Base-by-base conservation (phyloP, 2,329 filamentous ascomycete genomes). In the Pseudovirgaria hyperparasitica region DNA sequence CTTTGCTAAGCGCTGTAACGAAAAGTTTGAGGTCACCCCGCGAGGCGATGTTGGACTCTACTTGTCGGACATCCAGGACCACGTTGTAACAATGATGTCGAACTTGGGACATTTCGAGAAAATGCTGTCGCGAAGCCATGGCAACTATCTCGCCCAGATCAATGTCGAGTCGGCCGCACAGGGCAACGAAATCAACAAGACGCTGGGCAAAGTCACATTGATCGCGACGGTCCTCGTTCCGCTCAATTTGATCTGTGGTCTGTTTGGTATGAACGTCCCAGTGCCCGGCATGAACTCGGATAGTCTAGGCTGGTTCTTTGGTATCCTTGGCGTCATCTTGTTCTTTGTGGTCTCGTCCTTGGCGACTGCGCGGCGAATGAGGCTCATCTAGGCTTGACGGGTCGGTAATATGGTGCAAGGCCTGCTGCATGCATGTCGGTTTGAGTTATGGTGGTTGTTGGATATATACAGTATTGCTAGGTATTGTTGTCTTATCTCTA, bases 41-140 rank as follows among this genome's bases (percentile, higher is more conserved):
- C 81, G 86, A 25, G 90, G 90, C 60, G 90, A 98, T 48, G 93
- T 98, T 39, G 90, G 86, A 13, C 72, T 98, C 45, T 98, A 98
- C 50, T 70, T 98, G 19, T 84, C 84, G 46, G 90, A 98, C 58
- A 94, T 98, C 38, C 90, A 98, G 56, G 90, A 98, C 58, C 90
- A 98, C 68, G 87, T 98, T 28, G 84, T 98, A 33, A 98, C 90
- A 23, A 96, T 96, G 87, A 92, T 93, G 70, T 90, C 82, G 41
- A 98, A 92, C 55, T 58, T 98, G 42, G 75, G 75, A 1, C 90
- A 98, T 52, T 94, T 93, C 42, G 90, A 98, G 54, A 96, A 96
- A 66, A 94, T 98, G 69, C 69, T 98, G 26, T 86, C 80, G 16
- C 79, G 90, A 13, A 81, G 82, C 2, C 90, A 98, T 61, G 82